Conservation (phyloP, 352 stramenopile genomes). For the Globisporangium abappressorium region DNA sequence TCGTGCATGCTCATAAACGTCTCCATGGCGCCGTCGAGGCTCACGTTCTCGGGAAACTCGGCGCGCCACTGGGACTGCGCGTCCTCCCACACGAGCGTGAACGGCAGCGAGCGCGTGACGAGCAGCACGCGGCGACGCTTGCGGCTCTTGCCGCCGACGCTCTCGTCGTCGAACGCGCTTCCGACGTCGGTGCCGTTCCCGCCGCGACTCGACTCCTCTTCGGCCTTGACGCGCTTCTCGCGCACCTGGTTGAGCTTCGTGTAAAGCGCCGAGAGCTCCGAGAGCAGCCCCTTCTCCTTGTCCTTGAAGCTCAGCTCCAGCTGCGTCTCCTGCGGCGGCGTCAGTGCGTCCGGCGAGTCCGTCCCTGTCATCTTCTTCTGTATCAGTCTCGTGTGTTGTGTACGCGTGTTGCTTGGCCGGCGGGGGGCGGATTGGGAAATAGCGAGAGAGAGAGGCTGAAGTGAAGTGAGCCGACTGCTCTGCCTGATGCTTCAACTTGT, state of each 20-base stretch:
- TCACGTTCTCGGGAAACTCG: conserved; percentile 73
- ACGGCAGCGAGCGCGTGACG: conserved; percentile 73
- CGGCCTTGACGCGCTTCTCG: conserved; percentile 69
- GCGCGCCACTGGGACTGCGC: conserved; percentile 80
- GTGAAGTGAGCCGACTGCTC: background rate
- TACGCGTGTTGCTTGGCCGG: background rate
- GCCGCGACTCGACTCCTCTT: conserved; percentile 41
- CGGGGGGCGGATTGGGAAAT: conserved; percentile 2
- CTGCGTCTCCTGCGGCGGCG: background rate
- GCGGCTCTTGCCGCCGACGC: conserved; percentile 21
- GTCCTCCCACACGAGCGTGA: conserved; percentile 76
- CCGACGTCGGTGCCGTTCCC: conserved; percentile 22
- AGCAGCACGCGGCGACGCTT: conserved; percentile 63
- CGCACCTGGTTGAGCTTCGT: conserved; percentile 82
- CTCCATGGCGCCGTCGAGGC: conserved; percentile 70
- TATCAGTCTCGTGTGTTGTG: background rate
- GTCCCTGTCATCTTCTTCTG: background rate
- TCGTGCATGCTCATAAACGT: conserved; percentile 78
- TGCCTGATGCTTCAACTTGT: background rate
- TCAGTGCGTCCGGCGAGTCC: conserved; percentile 5
- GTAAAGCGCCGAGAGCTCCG: conserved; percentile 72
- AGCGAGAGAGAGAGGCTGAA: background rate
- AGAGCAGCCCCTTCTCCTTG: conserved; percentile 61
- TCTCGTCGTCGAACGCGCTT: conserved; percentile 25
- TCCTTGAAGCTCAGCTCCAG: conserved; percentile 50